phyloP scores from a whole-genome alignment of 176 grass and related monocot species.

The Olyra latifolia region DNA sequence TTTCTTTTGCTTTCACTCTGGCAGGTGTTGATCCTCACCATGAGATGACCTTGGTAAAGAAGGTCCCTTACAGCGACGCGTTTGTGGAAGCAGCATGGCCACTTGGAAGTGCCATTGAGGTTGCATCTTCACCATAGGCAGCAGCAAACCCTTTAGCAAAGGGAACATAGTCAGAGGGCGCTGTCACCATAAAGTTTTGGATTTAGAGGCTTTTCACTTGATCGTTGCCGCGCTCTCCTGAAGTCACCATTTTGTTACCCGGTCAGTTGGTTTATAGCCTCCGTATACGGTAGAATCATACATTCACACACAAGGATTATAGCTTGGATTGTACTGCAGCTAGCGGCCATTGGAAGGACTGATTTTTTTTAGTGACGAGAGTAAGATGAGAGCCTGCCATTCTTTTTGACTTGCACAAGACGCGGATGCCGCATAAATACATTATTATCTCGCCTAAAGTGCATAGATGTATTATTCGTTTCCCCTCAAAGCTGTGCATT shows the following conservation, averaged over 20 bases:
- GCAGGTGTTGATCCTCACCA: slow-evolving; percentile 72
- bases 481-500: neutral
- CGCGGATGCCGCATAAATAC: slow-evolving; percentile 3
- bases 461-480: neutral
- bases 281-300: slow-evolving; percentile 36
- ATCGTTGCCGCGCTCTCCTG: neutral
- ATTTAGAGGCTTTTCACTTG: neutral
- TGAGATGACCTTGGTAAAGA: slow-evolving; percentile 95
- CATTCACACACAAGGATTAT: slow-evolving; percentile 24
- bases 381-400: slow-evolving; percentile 30
- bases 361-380: slow-evolving; percentile 35
- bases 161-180: neutral
- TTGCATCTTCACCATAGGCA: slow-evolving; percentile 71
- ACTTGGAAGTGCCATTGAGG: slow-evolving; percentile 96
- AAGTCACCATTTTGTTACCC: slow-evolving; percentile 31
- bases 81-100: slow-evolving; percentile 94
- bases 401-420: neutral
- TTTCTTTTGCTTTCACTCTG: neutral
- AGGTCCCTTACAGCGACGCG: slow-evolving; percentile 72
- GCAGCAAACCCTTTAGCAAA: slow-evolving; percentile 18
- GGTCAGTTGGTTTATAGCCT: slow-evolving; percentile 19
- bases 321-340: slow-evolving; percentile 21
- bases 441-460: neutral
- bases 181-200: slow-evolving; percentile 30
- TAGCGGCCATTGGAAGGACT: slow-evolving; percentile 30